A percentile compares a stretch with the other conserved stretches of the same genome.
phyloP scores from a whole-genome alignment of 805 yeast species.

The Torulaspora indica region DNA sequence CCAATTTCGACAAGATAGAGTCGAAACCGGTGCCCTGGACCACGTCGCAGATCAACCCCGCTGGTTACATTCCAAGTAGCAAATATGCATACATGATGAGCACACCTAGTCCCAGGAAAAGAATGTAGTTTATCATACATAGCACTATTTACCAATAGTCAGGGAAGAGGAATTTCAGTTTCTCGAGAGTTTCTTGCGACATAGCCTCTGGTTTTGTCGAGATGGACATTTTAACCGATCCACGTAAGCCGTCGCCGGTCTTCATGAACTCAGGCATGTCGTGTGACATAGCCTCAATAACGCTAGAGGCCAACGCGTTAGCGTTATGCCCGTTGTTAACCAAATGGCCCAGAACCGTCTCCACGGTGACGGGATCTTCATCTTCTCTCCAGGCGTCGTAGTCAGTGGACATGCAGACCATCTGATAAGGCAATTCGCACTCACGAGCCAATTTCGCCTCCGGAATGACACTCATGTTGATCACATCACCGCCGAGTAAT shows the following conservation, averaged over 20 bases:
- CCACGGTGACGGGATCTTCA: slow-evolving; percentile 97
- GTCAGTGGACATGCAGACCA: slow-evolving; percentile 98
- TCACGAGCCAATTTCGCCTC: slow-evolving; percentile 96
- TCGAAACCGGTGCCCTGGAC: slow-evolving; percentile 3
- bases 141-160: slow-evolving; percentile 68
- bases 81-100: slow-evolving; percentile 36
- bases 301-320: slow-evolving; percentile 61
- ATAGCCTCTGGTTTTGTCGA: slow-evolving; percentile 72
- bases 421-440: slow-evolving; percentile 94
- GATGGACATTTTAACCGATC: slow-evolving; percentile 75
- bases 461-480: slow-evolving; percentile 97
- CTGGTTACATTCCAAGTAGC: slow-evolving; percentile 35
- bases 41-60: slow-evolving; percentile 10
- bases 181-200: slow-evolving; percentile 64
- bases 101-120: slow-evolving; percentile 32
- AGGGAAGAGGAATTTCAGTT: slow-evolving; percentile 85
- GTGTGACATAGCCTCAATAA: slow-evolving; percentile 62
- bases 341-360: slow-evolving; percentile 87
- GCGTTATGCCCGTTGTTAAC: slow-evolving; percentile 87
- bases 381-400: slow-evolving; percentile 97
- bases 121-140: slow-evolving; percentile 7
- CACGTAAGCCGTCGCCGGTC: slow-evolving; percentile 66
- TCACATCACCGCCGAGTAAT: slow-evolving; percentile 88
- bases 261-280: slow-evolving; percentile 51
- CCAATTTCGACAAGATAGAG: slow-evolving; percentile 3